Base-by-base conservation (phyloP, 192 early-diverging fungal species). In the Backusella australiensis region DNA sequence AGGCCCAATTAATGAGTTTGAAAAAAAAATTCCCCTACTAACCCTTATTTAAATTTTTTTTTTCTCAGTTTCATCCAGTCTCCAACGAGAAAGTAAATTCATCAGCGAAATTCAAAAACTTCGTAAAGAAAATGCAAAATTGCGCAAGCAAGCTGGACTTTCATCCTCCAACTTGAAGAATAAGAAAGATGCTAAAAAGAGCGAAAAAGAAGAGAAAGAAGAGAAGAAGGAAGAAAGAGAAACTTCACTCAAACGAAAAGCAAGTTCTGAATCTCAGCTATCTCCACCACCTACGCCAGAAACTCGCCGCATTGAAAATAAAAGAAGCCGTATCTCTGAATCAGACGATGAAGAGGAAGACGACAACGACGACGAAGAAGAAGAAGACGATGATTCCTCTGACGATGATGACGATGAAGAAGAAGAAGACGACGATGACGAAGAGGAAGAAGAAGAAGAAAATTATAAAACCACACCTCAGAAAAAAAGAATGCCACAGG, bases 41-140 rank as follows among this genome's bases (percentile, higher is more conserved):
- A 36, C 41, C 23, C n/a, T 26, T 56, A 65, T 41, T 65, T 56
- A 38, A 42, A 15, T n/a, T 73, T 35, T 63, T 39, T 23, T 23
- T 42, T 56, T 65, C 19, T 32, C 52, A 78, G 78, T 79, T 12
- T 74, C 72, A 15, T 69, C 29, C 0, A 79, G 65, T 34, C 44
- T 74, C 23, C 72, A 74, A 32, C 35, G 78, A n/a, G 78, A 79
- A 63, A 69, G 21, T 38, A 74, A 56, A 17, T 79, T 59, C 32
- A 52, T 74, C 12, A 34, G 42, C 52, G 63, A 79, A 75, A 79
- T 79, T 34, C 35, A 69, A 34, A 67, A 71, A 26, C 49, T 79
- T 34, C 78, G 72, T 35, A 74, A 74, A 53, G 67, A 79, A 42
- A 79, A 79, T 44, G 78, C 74, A 71, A 67, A 67, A 11, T 52